Evolutionary conservation across 2,329 filamentous ascomycete species (phyloP).

Genomic region (Botryosphaeria dothidea): DNA sequence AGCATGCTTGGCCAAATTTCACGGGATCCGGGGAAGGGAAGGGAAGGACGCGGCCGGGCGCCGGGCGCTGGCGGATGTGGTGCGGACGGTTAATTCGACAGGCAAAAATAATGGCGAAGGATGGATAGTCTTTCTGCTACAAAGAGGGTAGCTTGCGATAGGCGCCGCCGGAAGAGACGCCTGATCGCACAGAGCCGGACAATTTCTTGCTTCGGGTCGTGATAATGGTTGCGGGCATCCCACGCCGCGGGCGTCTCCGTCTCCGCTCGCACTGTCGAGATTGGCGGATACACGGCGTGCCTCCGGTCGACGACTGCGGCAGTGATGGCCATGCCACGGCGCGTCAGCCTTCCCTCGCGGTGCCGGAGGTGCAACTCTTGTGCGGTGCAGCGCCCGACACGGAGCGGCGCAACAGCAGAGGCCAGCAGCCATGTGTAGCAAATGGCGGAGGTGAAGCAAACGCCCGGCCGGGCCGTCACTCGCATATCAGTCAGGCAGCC

Average conservation of each 20-base stretch:
- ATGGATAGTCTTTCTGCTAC: background rate
- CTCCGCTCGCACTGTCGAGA: background rate
- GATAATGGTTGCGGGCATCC: background rate
- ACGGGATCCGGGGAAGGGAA: background rate
- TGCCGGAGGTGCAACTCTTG: background rate
- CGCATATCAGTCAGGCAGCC: slow-evolving; percentile 7
- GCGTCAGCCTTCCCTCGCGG: background rate
- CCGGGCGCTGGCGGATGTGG: background rate
- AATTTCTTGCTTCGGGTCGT: background rate
- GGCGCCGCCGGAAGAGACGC: background rate
- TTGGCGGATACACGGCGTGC: background rate
- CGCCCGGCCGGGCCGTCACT: slow-evolving; percentile 1
- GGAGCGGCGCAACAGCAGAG: background rate
- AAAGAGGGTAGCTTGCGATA: background rate
- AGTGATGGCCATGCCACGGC: background rate
- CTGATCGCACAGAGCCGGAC: background rate
- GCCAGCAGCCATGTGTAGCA: background rate
- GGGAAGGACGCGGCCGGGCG: background rate
- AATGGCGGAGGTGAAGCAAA: background rate
- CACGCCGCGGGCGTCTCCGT: background rate
- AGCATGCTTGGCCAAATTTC: background rate
- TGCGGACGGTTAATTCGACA: background rate
- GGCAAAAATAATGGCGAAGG: background rate
- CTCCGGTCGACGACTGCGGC: background rate
- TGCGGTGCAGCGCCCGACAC: background rate